Evolutionary conservation across 2,329 filamentous ascomycete genomes (phyloP).

Genomic region (Fulvia fulva): DNA sequence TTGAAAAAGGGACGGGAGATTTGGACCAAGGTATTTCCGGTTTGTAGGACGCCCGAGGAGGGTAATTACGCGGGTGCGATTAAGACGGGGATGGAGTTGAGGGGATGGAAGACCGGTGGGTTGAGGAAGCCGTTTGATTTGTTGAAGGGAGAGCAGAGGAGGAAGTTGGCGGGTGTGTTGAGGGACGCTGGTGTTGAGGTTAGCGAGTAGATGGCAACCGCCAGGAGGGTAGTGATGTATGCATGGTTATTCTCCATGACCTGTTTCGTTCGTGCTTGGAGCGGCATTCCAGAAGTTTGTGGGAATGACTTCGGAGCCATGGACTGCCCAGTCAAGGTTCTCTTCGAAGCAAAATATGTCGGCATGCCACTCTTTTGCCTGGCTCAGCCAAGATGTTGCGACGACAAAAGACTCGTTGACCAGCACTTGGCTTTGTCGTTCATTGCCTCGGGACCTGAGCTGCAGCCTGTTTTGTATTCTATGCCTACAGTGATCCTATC

Average conservation of each 20-base stretch:
- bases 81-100: conserved; percentile 50
- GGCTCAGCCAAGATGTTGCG: background rate
- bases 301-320: background rate
- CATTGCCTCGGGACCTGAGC: background rate
- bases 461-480: background rate
- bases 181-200: conserved; percentile 36
- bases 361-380: background rate
- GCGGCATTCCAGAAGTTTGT: background rate
- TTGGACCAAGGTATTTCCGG: conserved; percentile 49
- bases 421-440: background rate
- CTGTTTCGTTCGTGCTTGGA: background rate
- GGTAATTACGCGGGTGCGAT: conserved; percentile 47
- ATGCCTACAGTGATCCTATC: background rate
- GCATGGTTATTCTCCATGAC: background rate
- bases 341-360: background rate
- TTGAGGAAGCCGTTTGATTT: conserved; percentile 49
- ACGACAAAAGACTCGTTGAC: background rate
- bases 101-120: conserved; percentile 45
- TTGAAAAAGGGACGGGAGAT: conserved; percentile 43
- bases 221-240: background rate
- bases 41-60: conserved; percentile 50
- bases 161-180: conserved; percentile 38
- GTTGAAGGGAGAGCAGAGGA: conserved; percentile 31
- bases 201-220: background rate
- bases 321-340: background rate